A percentile compares a stretch with the other conserved stretches of the same genome.
Conservation (phyloP, 495 filamentous ascomycete species). For the Saxophila tyrrhenica region DNA sequence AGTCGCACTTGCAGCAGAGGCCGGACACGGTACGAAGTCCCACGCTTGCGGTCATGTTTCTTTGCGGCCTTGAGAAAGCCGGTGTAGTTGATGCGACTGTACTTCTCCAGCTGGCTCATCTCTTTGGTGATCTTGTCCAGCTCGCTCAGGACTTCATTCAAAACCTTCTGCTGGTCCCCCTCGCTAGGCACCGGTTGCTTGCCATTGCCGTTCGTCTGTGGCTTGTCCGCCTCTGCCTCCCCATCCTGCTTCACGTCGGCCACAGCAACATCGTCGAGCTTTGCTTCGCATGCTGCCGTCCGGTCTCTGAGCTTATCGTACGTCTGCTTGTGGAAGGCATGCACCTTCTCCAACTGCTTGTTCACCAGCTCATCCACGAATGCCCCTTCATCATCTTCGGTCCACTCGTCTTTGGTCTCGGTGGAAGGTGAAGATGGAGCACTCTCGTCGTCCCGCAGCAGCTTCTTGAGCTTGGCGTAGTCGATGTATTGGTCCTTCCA, state of each 20-base stretch:
- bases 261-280: constrained; percentile 37
- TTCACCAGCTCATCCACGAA: constrained; percentile 95
- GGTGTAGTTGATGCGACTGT: constrained; percentile 91
- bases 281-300: constrained; percentile 47
- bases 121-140: constrained; percentile 81
- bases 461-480: constrained; percentile 79
- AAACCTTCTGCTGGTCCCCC: constrained; percentile 37
- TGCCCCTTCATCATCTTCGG: constrained; percentile 82
- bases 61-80: constrained; percentile 96
- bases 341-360: constrained; percentile 88
- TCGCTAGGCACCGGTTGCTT: constrained; percentile 24
- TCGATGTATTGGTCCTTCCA: constrained; percentile 94
- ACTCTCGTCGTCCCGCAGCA: constrained; percentile 64
- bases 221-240: no score
- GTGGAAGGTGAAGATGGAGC: constrained; percentile 40
- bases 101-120: constrained; percentile 86
- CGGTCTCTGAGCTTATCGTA: constrained; percentile 60
- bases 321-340: constrained; percentile 72
- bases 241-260: constrained; percentile 32
- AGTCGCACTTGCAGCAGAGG: constrained; percentile 83
- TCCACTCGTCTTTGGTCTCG: constrained; percentile 50
- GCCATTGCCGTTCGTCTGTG: constrained; percentile 14
- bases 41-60: constrained; percentile 92
- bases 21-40: constrained; percentile 65
- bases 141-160: constrained; percentile 63